Conservation (phyloP, 2,329 filamentous ascomycete species). For the Calonectria hongkongensis region DNA sequence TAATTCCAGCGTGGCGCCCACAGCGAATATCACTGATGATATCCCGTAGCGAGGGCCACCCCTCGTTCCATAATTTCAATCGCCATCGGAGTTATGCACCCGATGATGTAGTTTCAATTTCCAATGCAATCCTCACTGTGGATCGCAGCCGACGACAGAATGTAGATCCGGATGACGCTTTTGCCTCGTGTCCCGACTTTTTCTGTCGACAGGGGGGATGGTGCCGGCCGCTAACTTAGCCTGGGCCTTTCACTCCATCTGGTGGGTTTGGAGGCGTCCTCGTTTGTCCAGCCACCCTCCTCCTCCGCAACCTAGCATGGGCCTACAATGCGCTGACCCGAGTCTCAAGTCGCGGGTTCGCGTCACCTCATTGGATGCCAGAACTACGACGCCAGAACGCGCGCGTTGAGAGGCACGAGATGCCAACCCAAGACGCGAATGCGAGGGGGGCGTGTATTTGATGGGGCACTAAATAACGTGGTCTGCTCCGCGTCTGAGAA, state of each 20-base stretch:
- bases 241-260: conserved; percentile 39
- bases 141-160: conserved; percentile 38
- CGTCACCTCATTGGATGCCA: conserved; percentile 47
- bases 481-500: conserved; percentile 36
- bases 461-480: conserved; percentile 31
- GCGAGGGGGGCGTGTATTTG: conserved; percentile 31
- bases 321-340: conserved; percentile 47
- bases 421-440: conserved; percentile 36
- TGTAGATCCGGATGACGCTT: conserved; percentile 46
- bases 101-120: conserved; percentile 38
- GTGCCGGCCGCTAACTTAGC: conserved; percentile 51
- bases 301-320: conserved; percentile 34
- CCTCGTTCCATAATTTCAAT: neutral
- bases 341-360: conserved; percentile 51
- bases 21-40: conserved; percentile 29
- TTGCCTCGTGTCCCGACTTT: conserved; percentile 40
- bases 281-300: conserved; percentile 52
- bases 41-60: conserved; percentile 5
- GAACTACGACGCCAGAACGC: conserved; percentile 50
- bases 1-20: neutral
- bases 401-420: conserved; percentile 48
- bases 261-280: conserved; percentile 43
- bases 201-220: conserved; percentile 46
- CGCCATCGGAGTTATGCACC: conserved; percentile 30
- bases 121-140: conserved; percentile 44